phyloP scores from a whole-genome alignment of 1,139 yeast genomes.

The Debaryomyces sp. region DNA sequence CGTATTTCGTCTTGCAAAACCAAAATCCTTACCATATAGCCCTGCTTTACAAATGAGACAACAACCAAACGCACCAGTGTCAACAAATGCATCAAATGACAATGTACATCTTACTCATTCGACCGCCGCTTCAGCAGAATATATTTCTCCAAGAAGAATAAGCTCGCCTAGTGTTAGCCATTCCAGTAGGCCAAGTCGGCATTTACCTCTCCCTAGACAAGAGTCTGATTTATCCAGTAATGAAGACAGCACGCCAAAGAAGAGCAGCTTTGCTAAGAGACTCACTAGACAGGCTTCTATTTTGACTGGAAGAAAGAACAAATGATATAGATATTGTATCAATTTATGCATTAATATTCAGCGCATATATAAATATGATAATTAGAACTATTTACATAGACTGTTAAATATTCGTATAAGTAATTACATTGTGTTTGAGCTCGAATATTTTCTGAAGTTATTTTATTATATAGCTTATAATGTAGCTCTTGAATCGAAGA shows the following conservation, averaged over 20 bases:
- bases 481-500: no score
- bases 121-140: not conserved
- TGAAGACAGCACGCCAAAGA: constrained; percentile 14
- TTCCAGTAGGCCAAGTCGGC: not conserved
- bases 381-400: not conserved
- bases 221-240: constrained; percentile 1
- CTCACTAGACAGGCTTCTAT: constrained; percentile 38
- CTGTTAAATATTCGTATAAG: not conserved
- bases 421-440: not conserved
- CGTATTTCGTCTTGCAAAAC: constrained; percentile 71
- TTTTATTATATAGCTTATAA: constrained; percentile 6
- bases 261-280: constrained; percentile 31
- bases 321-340: not conserved
- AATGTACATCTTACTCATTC: not conserved
- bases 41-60: constrained; percentile 58
- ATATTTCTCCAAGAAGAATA: not conserved
- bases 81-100: constrained; percentile 14
- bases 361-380: not conserved
- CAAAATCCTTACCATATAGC: constrained; percentile 55
- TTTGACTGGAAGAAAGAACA: constrained; percentile 24
- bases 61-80: constrained; percentile 12
- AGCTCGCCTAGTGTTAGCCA: not conserved
- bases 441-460: constrained; percentile 11
- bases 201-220: not conserved
- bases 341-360: not conserved